A percentile compares a stretch with the other conserved stretches of the same genome.
phyloP scores from a whole-genome alignment of 352 stramenopile species.

The Pythium volutum region DNA sequence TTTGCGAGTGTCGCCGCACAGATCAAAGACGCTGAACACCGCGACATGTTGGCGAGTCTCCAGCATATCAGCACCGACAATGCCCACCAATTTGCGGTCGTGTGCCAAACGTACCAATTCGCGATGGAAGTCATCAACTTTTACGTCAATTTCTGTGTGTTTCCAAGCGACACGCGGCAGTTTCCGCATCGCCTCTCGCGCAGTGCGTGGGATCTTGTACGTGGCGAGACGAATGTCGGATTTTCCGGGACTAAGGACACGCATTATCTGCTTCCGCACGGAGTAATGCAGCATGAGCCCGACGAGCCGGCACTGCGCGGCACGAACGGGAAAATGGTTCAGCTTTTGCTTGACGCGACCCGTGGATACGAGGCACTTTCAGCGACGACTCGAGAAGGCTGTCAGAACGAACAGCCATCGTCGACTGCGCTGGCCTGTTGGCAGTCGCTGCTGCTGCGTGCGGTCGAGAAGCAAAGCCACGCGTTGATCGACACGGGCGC shows the following conservation, averaged over 20 bases:
- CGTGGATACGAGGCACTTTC: conserved; percentile 37
- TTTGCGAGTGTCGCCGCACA: conserved; percentile 35
- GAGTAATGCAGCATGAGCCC: conserved; percentile 63
- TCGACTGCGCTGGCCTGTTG: conserved; percentile 16
- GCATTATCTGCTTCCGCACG: conserved; percentile 65
- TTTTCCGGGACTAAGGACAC: conserved; percentile 92
- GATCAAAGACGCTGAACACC: conserved; percentile 16
- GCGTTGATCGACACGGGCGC: conserved; percentile 87
- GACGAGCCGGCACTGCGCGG: conserved; percentile 42
- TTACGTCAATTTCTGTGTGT: conserved; percentile 80
- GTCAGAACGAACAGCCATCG: not conserved
- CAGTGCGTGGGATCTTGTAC: conserved; percentile 82
- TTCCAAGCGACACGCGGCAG: conserved; percentile 77
- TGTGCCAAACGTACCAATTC: conserved; percentile 49
- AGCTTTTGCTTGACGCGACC: conserved; percentile 50
- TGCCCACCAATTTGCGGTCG: conserved; percentile 46
- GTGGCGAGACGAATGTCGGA: conserved; percentile 55
- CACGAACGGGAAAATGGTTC: conserved; percentile 89
- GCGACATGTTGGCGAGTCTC: conserved; percentile 46
- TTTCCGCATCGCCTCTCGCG: conserved; percentile 67
- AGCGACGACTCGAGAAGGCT: not conserved
- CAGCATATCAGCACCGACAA: conserved; percentile 79
- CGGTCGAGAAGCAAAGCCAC: conserved; percentile 38
- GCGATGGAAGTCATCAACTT: conserved; percentile 85
- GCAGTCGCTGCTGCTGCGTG: conserved; percentile 42